Evolutionary conservation across 148 eudicot species (phyloP), one percentile per base, ranked within the genome.

Genomic region (Rhododendron henanense): DNA sequence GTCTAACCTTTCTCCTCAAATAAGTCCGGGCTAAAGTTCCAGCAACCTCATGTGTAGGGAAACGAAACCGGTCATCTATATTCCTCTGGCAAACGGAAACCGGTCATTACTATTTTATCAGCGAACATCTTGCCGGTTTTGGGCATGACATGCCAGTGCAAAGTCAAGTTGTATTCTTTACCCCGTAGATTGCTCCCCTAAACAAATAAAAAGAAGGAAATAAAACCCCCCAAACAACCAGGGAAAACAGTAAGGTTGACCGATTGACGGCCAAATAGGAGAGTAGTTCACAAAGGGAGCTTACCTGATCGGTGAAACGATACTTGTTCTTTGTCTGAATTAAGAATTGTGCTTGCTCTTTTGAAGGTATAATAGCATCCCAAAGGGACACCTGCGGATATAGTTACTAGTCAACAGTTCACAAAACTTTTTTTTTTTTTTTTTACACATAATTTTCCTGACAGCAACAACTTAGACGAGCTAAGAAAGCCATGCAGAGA

Each of bases 141-240:
- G 59, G 98, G 98, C 98, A 96, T 96, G 79, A 96, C 94, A 80
- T 96, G 98, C 98, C 98, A 96, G 85, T 96, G 98, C 92, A 96
- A 82, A 65, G 98, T 96, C 89, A 96, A 89, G 91, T 96, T 96
- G 84, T 90, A 96, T 65, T 92, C 92, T 89, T 89, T 93, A 45
- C 95, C 96, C 78, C 94, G 89, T 65, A 96, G 92, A 86, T 93
- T 93, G 93, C 92, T 92, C 76, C 98, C 98, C 98, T 94, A 85
- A 1, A 81, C 50, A 63, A 65, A 59, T 33, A 47, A 39, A 55
- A 71, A 57, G 19, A 55, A 31, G 53, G 73, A 65, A 13, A 25
- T 44, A 51, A 73, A 33, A 28, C 44, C 19, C 19, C 47, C 3
- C 28, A 63, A 50, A 33, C 28, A 19, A 84, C 25, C 21, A 18